phyloP scores from a whole-genome alignment of 1,139 yeast genomes.

The Suhomyces atakaporum region DNA sequence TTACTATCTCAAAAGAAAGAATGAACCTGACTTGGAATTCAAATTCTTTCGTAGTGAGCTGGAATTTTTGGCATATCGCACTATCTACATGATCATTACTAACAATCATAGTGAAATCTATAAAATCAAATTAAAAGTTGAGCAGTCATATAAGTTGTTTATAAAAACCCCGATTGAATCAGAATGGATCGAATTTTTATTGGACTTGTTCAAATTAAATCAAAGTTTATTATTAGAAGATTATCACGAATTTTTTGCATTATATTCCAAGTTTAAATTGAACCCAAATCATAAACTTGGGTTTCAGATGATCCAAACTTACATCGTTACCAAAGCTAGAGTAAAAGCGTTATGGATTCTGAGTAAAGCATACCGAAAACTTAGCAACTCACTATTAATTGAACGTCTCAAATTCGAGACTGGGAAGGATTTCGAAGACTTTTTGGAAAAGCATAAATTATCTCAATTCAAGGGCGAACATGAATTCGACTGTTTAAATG shows the following conservation, averaged over 20 bases:
- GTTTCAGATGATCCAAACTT: slow-evolving; percentile 36
- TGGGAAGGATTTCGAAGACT: slow-evolving; percentile 29
- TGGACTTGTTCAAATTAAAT: slow-evolving; percentile 14
- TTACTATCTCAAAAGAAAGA: slow-evolving; percentile 39
- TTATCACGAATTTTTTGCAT: slow-evolving; percentile 54
- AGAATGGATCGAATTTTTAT: slow-evolving; percentile 16
- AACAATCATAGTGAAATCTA: slow-evolving; percentile 57
- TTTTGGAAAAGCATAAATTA: slow-evolving; percentile 46
- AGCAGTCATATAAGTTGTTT: slow-evolving; percentile 13
- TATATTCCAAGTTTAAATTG: slow-evolving; percentile 15
- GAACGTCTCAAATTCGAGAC: slow-evolving; percentile 49
- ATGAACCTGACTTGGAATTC: slow-evolving; percentile 6
- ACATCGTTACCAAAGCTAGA: slow-evolving; percentile 56
- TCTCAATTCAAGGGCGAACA: slow-evolving; percentile 28
- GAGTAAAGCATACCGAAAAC: slow-evolving; percentile 59
- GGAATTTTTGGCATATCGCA: slow-evolving; percentile 74
- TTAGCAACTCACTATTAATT: slow-evolving; percentile 48
- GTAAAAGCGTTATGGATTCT: slow-evolving; percentile 60
- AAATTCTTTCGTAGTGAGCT: slow-evolving; percentile 30
- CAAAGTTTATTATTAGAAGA: slow-evolving; percentile 35
- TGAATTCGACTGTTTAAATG: slow-evolving; percentile 47
- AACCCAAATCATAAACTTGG: slow-evolving; percentile 25
- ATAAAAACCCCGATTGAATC: slow-evolving; percentile 4
- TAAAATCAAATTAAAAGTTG: slow-evolving; percentile 31
- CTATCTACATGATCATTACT: slow-evolving; percentile 81